A percentile compares a stretch with the other conserved stretches of the same genome.
Conservation (phyloP, 768 basidiomycete species). For the Candolleomyces eurysporus region DNA sequence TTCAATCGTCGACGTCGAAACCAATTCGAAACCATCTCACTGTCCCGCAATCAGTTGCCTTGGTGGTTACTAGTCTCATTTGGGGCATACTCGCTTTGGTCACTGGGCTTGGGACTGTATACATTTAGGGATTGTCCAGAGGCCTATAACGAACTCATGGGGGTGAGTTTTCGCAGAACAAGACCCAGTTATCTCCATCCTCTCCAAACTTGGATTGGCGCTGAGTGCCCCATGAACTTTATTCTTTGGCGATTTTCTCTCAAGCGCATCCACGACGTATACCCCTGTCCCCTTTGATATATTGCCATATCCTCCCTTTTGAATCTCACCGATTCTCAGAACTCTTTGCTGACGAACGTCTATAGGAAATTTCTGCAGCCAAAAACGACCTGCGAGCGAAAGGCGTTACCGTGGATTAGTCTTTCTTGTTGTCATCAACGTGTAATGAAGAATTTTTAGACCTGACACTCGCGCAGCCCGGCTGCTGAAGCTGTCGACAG, state of each 20-base stretch:
- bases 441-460: neutral
- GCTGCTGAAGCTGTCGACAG: neutral
- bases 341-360: neutral
- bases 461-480: neutral
- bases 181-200: neutral
- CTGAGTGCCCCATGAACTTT: too few relatives aligned
- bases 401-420: conserved; percentile 59
- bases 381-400: conserved; percentile 55
- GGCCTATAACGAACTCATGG: conserved; percentile 68
- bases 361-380: conserved; percentile 58
- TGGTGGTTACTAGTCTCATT: conserved; percentile 83
- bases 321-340: neutral
- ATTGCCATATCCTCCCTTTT: neutral
- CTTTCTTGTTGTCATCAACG: neutral
- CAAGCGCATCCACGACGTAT: too few relatives aligned
- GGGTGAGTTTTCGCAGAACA: conserved; percentile 36
- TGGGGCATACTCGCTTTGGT: conserved; percentile 76
- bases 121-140: conserved; percentile 79
- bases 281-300: too few relatives aligned
- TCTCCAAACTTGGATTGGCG: neutral
- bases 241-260: too few relatives aligned
- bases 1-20: neutral
- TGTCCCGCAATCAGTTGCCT: conserved; percentile 49
- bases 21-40: neutral
- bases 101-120: conserved; percentile 71